Evolutionary conservation across 1,284 basidiomycete species (phyloP), one percentile per base, ranked within the genome.

Genomic region (Leccinum griseonigrum): DNA sequence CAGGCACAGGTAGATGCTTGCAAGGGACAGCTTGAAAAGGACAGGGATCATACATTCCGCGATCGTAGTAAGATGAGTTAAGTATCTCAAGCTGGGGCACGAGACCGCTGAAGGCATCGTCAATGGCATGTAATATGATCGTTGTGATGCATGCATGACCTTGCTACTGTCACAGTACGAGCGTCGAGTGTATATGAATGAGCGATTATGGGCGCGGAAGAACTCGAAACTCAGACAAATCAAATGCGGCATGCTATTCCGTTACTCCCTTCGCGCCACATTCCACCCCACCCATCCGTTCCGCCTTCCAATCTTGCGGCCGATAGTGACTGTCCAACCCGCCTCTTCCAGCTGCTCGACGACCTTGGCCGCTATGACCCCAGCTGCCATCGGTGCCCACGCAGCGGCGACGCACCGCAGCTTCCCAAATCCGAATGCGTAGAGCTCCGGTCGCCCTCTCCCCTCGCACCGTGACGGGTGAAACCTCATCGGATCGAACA

Each of bases 381-480:
- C 84, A 0, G 77, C 80, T 0, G 82, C 82, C 68, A 80, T 74
- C 0, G 84, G 84, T 1, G 85, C 84, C 84, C 84, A 85, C 0
- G 68, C 68, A 3, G 72, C 71, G 0, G 83, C 84, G 1, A 82
- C 66, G 55, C 85, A 86, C 16, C 70, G 74, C 1, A 83, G 62
- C 3, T 66, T 74, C 0, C 84, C 83, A 50, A 74, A 67, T 2
- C 84, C 85, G 64, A 86, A 86, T 0, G 79, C 73, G 13, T 81
- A 73, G 32, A 75, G 22, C 46, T 75, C 71, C 1, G 65, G 22
- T 2, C 10, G 60, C 38, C 31, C 71, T 52, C 34, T 64, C 69
- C 50, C 66, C 11, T 46, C 43, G 5, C 5, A 6, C 63, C 60
- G 70, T 46, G 50, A 69, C 46, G 68, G 64, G 29, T 73, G 71